Percentiles rank a stretch among this genome's conserved stretches.
These are phyloP conservation scores for Articulospora tetracladia DNA, from an alignment of 495 filamentous ascomycete genomes.

Conservation along the genomic window DNA sequence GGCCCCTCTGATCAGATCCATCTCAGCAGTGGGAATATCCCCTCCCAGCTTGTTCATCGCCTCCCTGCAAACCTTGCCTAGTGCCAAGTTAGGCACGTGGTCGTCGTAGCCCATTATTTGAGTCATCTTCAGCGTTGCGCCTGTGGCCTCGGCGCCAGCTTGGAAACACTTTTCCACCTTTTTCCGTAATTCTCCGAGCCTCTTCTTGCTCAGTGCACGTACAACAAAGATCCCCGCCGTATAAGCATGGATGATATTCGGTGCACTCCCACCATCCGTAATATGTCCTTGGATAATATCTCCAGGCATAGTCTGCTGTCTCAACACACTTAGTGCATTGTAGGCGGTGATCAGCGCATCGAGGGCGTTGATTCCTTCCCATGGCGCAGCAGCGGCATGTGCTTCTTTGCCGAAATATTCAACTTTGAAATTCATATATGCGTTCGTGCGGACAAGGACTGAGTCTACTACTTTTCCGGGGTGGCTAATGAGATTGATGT, in stretches of 20 bases:
- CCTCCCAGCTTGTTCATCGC: conserved; percentile 8
- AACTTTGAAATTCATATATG: conserved; percentile 42
- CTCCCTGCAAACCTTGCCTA: conserved; percentile 4
- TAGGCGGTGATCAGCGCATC: conserved; percentile 20
- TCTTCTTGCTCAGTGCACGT: conserved; percentile 1
- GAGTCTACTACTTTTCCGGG: conserved; percentile 40
- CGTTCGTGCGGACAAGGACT: conserved; percentile 44
- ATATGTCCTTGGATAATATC: conserved; percentile 20
- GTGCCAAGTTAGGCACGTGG: conserved; percentile 9
- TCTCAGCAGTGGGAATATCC: conserved; percentile 22
- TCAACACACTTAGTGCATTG: conserved; percentile 13
- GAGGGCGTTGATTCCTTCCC: conserved; percentile 19
- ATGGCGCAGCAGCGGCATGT: conserved; percentile 12
- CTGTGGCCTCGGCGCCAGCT: conserved; percentile 16
- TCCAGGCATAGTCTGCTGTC: conserved; percentile 15
- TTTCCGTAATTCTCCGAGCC: neutral
- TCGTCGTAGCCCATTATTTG: conserved; percentile 14
- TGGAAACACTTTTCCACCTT: conserved; percentile 14
- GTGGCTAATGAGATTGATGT: conserved; percentile 63
- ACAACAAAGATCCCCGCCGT: conserved; percentile 9
- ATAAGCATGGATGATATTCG: conserved; percentile 21
- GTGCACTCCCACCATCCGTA: conserved; percentile 12
- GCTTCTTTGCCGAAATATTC: conserved; percentile 47
- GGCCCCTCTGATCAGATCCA: conserved; percentile 45
- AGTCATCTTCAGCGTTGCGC: conserved; percentile 34